Evolutionary conservation across 495 filamentous ascomycete species (phyloP).

Genomic region (Lentithecium fluviatile): DNA sequence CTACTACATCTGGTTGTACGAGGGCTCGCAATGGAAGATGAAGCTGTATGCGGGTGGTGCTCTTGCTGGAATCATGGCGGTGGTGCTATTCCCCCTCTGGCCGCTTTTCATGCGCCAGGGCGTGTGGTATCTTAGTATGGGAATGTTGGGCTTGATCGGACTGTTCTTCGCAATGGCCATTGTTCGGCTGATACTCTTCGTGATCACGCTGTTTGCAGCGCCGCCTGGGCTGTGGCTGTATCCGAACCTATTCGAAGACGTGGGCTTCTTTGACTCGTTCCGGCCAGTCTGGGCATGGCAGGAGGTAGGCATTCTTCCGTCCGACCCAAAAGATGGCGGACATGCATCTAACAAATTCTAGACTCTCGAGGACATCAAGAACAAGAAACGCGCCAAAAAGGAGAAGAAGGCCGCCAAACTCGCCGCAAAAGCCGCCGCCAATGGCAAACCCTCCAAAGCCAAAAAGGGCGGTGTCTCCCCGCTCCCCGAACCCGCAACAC

Average conservation of each 20-base stretch:
- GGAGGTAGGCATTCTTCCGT: slow-evolving; percentile 61
- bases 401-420: slow-evolving; percentile 16
- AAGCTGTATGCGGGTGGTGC: slow-evolving; percentile 86
- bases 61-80: slow-evolving; percentile 73
- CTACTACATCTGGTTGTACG: slow-evolving; percentile 97
- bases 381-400: slow-evolving; percentile 27
- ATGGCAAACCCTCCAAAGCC: slow-evolving; percentile 10
- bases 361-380: slow-evolving; percentile 30
- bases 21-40: slow-evolving; percentile 88
- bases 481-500: neutral
- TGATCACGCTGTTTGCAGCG: slow-evolving; percentile 78
- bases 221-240: slow-evolving; percentile 94
- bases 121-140: slow-evolving; percentile 97
- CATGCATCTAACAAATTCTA: slow-evolving; percentile 1
- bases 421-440: slow-evolving; percentile 3
- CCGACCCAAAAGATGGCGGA: neutral
- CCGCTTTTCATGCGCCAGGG: slow-evolving; percentile 85
- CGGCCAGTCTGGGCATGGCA: slow-evolving; percentile 98
- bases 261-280: slow-evolving; percentile 97
- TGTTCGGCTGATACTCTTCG: slow-evolving; percentile 93
- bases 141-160: slow-evolving; percentile 84
- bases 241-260: slow-evolving; percentile 97
- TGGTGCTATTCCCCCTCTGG: slow-evolving; percentile 97
- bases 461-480: slow-evolving; percentile 14
- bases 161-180: slow-evolving; percentile 98